Evolutionary conservation across 495 filamentous ascomycete species (phyloP).

Genomic region (Penicillium longicatenatum): DNA sequence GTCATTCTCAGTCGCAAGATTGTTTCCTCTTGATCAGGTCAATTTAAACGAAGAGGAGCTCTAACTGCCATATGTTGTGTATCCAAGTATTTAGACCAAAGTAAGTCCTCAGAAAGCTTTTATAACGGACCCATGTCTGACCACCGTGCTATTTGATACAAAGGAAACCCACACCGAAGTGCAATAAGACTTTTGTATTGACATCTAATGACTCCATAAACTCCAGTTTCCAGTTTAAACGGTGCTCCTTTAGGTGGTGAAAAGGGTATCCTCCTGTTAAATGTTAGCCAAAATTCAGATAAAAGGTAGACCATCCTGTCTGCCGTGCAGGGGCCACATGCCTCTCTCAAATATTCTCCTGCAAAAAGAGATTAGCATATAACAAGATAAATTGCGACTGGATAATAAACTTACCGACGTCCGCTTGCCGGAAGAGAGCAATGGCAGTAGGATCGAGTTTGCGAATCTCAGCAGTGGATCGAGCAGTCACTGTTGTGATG

Average conservation of each 20-base stretch:
- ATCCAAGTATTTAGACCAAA: background rate
- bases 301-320: background rate
- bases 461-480: constrained; percentile 78
- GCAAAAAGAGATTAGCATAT: constrained; percentile 1
- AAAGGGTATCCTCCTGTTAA: constrained; percentile 49
- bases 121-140: background rate
- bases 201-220: constrained; percentile 27
- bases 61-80: background rate
- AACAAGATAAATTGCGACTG: background rate
- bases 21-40: no score
- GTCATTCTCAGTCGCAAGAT: no score
- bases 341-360: constrained; percentile 88
- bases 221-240: constrained; percentile 23
- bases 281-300: constrained; percentile 16
- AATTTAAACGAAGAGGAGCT: background rate
- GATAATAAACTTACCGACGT: background rate
- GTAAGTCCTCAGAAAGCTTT: background rate
- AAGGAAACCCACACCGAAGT: constrained; percentile 3
- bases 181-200: constrained; percentile 18
- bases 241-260: constrained; percentile 39
- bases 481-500: constrained; percentile 65
- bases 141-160: constrained; percentile 6
- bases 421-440: constrained; percentile 59
- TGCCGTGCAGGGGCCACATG: constrained; percentile 15
- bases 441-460: constrained; percentile 87